A percentile compares a stretch with the other conserved stretches of the same genome.
Conservation (phyloP, 371 early-diverging fungal species). For the Mucor racemosus region DNA sequence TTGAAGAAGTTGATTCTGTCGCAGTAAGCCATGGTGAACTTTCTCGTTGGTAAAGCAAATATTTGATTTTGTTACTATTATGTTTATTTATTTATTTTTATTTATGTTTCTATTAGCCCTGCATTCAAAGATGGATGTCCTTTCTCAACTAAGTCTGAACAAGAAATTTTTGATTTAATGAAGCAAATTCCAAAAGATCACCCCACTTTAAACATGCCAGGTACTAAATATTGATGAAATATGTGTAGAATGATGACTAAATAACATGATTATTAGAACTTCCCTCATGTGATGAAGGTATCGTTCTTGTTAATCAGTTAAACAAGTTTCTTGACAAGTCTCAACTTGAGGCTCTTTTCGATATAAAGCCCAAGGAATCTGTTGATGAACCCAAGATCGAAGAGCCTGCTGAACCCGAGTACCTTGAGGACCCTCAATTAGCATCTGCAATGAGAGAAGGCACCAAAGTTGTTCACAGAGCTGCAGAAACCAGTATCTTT, state of each 20-base stretch:
- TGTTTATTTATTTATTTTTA: neutral
- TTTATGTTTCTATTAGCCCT: constrained; percentile 39
- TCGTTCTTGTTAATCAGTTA: constrained; percentile 42
- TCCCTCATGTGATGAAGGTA: constrained; percentile 46
- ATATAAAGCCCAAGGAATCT: neutral
- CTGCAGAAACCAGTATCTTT: constrained; percentile 64
- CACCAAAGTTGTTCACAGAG: constrained; percentile 61
- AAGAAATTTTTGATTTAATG: constrained; percentile 41
- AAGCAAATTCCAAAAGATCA: constrained; percentile 46
- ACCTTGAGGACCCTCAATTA: constrained; percentile 50
- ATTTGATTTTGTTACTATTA: constrained; percentile 2
- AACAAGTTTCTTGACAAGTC: constrained; percentile 39
- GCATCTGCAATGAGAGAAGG: constrained; percentile 61
- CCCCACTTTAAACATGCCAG: constrained; percentile 43
- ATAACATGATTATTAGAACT: constrained; percentile 27
- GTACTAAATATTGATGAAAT: constrained; percentile 14
- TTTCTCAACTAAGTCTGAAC: constrained; percentile 43
- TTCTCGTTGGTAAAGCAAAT: constrained; percentile 43
- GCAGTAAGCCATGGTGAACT: constrained; percentile 42
- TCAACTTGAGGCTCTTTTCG: constrained; percentile 28
- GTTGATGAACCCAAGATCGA: constrained; percentile 9
- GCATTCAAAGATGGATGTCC: constrained; percentile 57
- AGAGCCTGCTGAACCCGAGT: constrained; percentile 18
- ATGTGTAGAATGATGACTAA: neutral
- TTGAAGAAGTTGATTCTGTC: constrained; percentile 39